Percentiles rank a stretch among this genome's conserved stretches.
Conservation (phyloP, 208 protist species). For the Angomonas ambiguus region DNA sequence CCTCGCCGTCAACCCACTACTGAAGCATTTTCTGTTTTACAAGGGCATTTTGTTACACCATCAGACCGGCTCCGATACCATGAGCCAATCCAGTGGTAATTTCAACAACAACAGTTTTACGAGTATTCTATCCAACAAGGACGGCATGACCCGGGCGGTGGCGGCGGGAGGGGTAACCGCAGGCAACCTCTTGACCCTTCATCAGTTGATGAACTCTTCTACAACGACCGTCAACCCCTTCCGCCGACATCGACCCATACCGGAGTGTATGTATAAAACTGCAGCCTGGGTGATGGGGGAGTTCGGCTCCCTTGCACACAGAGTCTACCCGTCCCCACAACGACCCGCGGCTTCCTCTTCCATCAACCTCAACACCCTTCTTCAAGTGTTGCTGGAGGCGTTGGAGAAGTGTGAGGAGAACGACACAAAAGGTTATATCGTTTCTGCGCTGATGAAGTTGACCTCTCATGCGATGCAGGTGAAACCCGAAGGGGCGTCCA, state of each 20-base stretch:
- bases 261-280: conserved; percentile 61
- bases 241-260: conserved; percentile 11
- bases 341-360: too few relatives aligned
- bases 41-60: not conserved
- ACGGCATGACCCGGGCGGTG: not conserved
- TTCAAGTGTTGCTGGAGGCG: conserved; percentile 42
- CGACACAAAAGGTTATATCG: conserved; percentile 54
- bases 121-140: not conserved
- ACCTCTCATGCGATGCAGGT: not conserved
- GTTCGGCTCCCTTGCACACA: conserved; percentile 83
- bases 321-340: conserved; percentile 15
- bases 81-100: not conserved
- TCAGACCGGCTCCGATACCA: not conserved
- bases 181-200: not conserved
- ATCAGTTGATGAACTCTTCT: not conserved
- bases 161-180: not conserved
- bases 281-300: conserved; percentile 93
- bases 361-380: not conserved
- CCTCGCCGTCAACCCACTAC: not conserved
- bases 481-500: not conserved
- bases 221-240: too few relatives aligned
- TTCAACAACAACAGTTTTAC: not conserved
- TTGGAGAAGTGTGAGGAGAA: conserved; percentile 33
- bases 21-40: conserved; percentile 3
- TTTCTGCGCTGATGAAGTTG: conserved; percentile 77